Percentiles rank a stretch among this genome's conserved stretches.
Conservation (phyloP, 345 rosid genomes). For the Turnera subulata region DNA sequence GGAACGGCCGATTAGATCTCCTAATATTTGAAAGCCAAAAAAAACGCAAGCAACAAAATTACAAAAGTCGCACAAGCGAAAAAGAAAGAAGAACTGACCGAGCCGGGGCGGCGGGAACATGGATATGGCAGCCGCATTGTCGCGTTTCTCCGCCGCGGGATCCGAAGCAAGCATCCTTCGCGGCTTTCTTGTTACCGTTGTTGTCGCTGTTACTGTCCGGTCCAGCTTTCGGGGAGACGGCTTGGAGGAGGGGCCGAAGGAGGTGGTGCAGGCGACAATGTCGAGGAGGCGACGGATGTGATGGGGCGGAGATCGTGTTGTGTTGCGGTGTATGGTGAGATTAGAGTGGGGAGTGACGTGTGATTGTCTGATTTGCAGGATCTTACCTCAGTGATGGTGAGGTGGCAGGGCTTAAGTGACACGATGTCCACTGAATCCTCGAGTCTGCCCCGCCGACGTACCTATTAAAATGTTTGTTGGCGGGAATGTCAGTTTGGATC, state of each 20-base stretch:
- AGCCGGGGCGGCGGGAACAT: constrained; percentile 32
- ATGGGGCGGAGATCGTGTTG: constrained; percentile 1
- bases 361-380: constrained; percentile 19
- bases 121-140: constrained; percentile 11
- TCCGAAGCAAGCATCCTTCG: constrained; percentile 12
- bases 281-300: constrained; percentile 3
- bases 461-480: constrained; percentile 27
- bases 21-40: constrained; percentile 19
- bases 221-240: not conserved
- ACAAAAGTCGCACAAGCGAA: not conserved
- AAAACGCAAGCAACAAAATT: not conserved
- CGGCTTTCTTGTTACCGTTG: not conserved
- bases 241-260: constrained; percentile 56
- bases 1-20: constrained; percentile 20
- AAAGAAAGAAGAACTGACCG: constrained; percentile 24
- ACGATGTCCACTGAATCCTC: constrained; percentile 75
- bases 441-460: constrained; percentile 71
- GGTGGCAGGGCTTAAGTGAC: constrained; percentile 87
- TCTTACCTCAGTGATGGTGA: constrained; percentile 57
- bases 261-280: constrained; percentile 77
- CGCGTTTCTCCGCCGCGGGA: constrained; percentile 12
- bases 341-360: not conserved
- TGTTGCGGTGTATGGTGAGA: not conserved
- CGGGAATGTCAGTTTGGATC: not conserved
- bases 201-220: not conserved